Evolutionary conservation across 768 basidiomycete species (phyloP).

Genomic region (Leccinum ochraceum): DNA sequence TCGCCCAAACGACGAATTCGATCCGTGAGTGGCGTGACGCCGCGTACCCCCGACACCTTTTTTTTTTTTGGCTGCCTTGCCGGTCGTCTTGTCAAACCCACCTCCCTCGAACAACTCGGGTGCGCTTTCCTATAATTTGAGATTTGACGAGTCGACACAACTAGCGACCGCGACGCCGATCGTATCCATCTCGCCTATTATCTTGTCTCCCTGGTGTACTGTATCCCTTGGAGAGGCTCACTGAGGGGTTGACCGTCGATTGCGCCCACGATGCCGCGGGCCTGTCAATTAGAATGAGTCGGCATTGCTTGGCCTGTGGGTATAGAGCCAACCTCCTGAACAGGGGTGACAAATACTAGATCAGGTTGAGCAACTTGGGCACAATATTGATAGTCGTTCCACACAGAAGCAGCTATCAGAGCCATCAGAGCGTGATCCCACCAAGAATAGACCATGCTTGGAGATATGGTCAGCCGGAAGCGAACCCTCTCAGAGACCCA

Average conservation of each 20-base stretch:
- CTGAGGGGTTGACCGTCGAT: slow-evolving; percentile 21
- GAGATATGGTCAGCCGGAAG: too few species aligned
- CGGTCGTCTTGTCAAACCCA: slow-evolving; percentile 53
- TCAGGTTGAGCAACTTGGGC: too few species aligned
- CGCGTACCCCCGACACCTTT: slow-evolving; percentile 32
- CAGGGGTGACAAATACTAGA: too few species aligned
- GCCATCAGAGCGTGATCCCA: too few species aligned
- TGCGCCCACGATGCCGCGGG: slow-evolving; percentile 19
- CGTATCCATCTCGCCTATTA: slow-evolving; percentile 61
- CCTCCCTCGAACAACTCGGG: slow-evolving; percentile 57
- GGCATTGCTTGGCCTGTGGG: too few species aligned
- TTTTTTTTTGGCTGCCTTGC: slow-evolving; percentile 42
- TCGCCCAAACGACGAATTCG: background rate
- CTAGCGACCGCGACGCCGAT: slow-evolving; percentile 26
- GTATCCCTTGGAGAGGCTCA: slow-evolving; percentile 34
- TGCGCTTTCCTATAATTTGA: slow-evolving; percentile 52
- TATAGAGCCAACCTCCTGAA: too few species aligned
- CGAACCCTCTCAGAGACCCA: too few species aligned
- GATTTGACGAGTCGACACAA: background rate
- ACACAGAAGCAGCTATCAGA: too few species aligned
- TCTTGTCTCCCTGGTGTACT: slow-evolving; percentile 44
- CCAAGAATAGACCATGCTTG: too few species aligned
- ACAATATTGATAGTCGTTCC: too few species aligned
- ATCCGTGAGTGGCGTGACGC: slow-evolving; percentile 43
- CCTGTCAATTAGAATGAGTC: background rate